Base-by-base conservation (phyloP, 345 rosid genomes). In the Fremontodendron californicum region DNA sequence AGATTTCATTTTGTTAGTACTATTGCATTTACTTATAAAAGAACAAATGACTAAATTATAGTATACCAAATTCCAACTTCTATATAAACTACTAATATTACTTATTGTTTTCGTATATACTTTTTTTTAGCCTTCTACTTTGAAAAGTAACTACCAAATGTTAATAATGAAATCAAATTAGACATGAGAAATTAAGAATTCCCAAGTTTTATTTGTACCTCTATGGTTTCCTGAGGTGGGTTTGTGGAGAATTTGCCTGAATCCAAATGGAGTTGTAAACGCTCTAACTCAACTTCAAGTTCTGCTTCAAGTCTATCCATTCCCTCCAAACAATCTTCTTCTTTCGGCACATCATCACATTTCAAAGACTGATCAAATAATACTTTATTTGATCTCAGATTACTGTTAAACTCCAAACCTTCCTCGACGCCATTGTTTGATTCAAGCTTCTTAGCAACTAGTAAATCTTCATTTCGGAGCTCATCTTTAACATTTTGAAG, bases 271-370 rank as follows among this genome's bases (percentile, higher is more conserved):
- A 80, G 82, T 77, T 91, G 94, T 75, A 94, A 80, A 64, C 77
- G 85, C 67, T 91, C 87, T 55, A 92, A 82, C 84, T 94, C 95
- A 5, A 81, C 91, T 85, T 90, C 87, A 29, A 94, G 92, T 83
- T 94, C 97, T 15, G 88, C 94, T 84, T 89, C 94, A 27, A 92
- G 93, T 74, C 75, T 83, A 78, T 86, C 86, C 87, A 88, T 90
- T 63, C 86, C 95, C 35, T 79, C 86, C 0, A 55, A 21, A 80
- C 66, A 77, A 73, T 84, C 85, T 18, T 77, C 84, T 31, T 37
- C 74, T 40, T 82, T 84, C 21, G 74, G 63, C 1, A 70, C 52
- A 7, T 79, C 37, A 7, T 79, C 81, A 23, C 66, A 81, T 40
- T 58, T 76, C 69, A 76, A 70, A 80, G 87, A 85, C 67, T 69